Conservation (phyloP, 139 green algal genomes). For the Chlorella sorokiniana region DNA sequence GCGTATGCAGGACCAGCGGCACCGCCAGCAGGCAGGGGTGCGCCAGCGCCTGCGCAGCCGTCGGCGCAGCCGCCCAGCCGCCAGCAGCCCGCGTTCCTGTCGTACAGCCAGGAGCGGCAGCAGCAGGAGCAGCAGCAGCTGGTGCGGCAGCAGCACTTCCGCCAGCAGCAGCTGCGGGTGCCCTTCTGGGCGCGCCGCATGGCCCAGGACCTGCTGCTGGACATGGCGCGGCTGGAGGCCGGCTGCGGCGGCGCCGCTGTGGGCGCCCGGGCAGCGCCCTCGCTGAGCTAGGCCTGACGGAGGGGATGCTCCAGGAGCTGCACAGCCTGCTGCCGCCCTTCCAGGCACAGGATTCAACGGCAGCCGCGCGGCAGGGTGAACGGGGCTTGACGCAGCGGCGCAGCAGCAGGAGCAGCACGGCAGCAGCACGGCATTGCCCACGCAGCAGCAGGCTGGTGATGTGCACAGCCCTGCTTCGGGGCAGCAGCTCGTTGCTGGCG, state of each 20-base stretch:
- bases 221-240: not conserved
- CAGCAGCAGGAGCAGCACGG: too few relatives aligned
- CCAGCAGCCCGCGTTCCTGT: not conserved
- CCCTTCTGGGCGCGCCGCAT: conserved; percentile 14
- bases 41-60: not conserved
- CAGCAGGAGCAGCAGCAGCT: conserved; percentile 18
- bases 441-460: too few relatives aligned
- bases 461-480: too few relatives aligned
- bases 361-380: too few relatives aligned
- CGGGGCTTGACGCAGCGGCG: too few relatives aligned
- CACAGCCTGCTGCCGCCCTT: not conserved
- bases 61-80: not conserved
- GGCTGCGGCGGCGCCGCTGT: not conserved
- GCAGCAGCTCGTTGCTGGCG: not conserved
- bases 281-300: not conserved
- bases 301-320: not conserved
- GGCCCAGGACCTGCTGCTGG: conserved; percentile 4
- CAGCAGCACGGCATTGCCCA: too few relatives aligned
- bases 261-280: too few relatives aligned
- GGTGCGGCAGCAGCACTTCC: not conserved
- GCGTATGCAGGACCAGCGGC: not conserved
- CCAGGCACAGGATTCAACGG: not conserved
- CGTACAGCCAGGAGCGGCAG: conserved; percentile 9
- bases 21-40: not conserved
- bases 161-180: conserved; percentile 14